Conservation (phyloP, 192 early-diverging fungal genomes). For the Coemansia sp. region DNA sequence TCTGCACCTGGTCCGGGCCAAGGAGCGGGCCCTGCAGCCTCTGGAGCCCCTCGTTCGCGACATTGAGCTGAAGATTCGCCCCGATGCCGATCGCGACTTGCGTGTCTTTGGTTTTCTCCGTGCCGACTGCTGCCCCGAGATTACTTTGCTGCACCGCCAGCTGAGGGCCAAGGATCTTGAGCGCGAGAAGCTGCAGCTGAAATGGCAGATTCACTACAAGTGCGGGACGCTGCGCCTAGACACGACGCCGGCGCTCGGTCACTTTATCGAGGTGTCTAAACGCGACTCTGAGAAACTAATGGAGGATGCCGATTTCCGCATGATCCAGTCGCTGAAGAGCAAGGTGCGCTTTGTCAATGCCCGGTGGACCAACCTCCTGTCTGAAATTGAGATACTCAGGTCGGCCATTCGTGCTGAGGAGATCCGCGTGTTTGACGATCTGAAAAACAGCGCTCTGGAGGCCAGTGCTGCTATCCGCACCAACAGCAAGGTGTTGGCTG, state of each 20-base stretch:
- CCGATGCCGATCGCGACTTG: constrained; percentile 41
- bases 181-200: constrained; percentile 35
- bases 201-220: constrained; percentile 26
- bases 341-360: constrained; percentile 55
- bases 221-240: constrained; percentile 44
- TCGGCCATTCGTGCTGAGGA: constrained; percentile 52
- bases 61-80: constrained; percentile 49
- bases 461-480: constrained; percentile 55
- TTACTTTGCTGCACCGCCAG: constrained; percentile 39
- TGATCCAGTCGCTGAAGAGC: constrained; percentile 52
- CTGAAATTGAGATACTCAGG: constrained; percentile 50
- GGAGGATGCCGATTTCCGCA: constrained; percentile 18
- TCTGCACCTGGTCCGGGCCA: constrained; percentile 11
- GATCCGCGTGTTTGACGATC: constrained; percentile 51
- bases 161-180: constrained; percentile 46
- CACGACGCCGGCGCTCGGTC: constrained; percentile 37
- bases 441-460: constrained; percentile 47
- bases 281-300: constrained; percentile 42
- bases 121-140: constrained; percentile 30
- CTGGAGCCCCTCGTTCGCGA: constrained; percentile 33
- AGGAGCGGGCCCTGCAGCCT: constrained; percentile 42
- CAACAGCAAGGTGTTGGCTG: constrained; percentile 59
- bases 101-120: constrained; percentile 55
- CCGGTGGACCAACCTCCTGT: constrained; percentile 58
- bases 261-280: constrained; percentile 55